Base-by-base conservation (phyloP, 441 rosid genomes). In the Manihot esculenta region DNA sequence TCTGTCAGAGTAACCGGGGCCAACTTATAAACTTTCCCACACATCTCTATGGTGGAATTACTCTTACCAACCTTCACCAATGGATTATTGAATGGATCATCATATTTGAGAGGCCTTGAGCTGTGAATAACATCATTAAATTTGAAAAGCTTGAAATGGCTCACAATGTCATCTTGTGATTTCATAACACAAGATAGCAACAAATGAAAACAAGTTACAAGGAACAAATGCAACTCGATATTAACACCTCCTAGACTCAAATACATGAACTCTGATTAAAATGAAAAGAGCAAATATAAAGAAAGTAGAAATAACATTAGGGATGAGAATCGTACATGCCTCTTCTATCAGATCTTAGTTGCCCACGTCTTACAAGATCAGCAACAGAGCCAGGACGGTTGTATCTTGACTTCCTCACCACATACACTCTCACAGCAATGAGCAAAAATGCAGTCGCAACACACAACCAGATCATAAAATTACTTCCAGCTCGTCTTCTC, bases 301-400 rank as follows among this genome's bases (percentile, higher is more conserved):
- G 49, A 9, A 33, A 38, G 7, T 38, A 33, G 13, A 27, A 23
- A 47, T 54, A 2, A 67, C 11, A 21, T 47, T 35, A 68, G 79
- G 79, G 78, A 74, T 41, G 38, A 76, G 51, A 83, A 79, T 84
- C 99, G 80, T 92, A 92, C 99, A 95, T 92, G 98, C 99, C 98
- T 91, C 99, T 89, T 89, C 97, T 87, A 88, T 91, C 97, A 33
- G 98, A 92, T 86, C 97, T 84, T 18, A 95, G 84, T 82, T 92
- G 97, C 67, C 98, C 98, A 10, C 98, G 97, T 76, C 97, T 89
- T 64, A 95, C 99, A 73, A 95, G 97, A 84, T 95, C 99, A 67
- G 94, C 86, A 27, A 92, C 95, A 7, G 98, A 84, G 62, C 99
- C 97, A 70, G 96, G 81, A 64, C 45, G 85, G 41, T 71, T 75